Evolutionary conservation across 78 protist genomes (phyloP).

Genomic region (Speleostelium caveatum): DNA sequence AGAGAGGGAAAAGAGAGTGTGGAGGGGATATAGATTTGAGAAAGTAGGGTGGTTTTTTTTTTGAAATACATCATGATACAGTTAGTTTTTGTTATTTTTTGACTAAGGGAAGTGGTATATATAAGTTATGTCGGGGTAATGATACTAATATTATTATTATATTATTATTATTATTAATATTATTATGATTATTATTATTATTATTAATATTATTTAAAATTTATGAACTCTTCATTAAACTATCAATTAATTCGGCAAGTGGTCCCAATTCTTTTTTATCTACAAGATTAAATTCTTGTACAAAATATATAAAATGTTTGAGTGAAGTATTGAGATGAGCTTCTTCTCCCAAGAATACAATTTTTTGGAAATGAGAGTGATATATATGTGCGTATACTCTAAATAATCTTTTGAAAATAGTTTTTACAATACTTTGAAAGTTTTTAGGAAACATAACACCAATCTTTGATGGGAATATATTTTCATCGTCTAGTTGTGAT

Average conservation of each 20-base stretch:
- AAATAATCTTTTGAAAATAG: constrained; percentile 91
- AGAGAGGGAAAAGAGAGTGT: too few species aligned
- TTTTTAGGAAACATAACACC: constrained; percentile 94
- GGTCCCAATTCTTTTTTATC: constrained; percentile 90
- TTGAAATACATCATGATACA: too few species aligned
- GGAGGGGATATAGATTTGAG: too few species aligned
- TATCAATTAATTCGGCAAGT: constrained; percentile 70
- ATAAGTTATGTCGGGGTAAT: too few species aligned
- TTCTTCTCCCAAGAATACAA: constrained; percentile 90
- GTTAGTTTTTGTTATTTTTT: too few species aligned
- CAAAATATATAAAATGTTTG: constrained; percentile 91
- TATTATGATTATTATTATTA: background rate
- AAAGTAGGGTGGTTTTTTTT: too few species aligned
- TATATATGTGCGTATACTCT: constrained; percentile 99
- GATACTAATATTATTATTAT: background rate
- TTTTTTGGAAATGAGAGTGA: constrained; percentile 92
- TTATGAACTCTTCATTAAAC: constrained; percentile 52
- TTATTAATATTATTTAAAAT: background rate
- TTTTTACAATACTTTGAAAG: constrained; percentile 86
- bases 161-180: too few species aligned
- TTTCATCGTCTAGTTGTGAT: constrained; percentile 93
- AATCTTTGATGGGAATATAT: constrained; percentile 92
- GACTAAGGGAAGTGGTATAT: too few species aligned
- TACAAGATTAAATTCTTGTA: constrained; percentile 89
- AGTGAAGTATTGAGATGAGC: constrained; percentile 91